A percentile compares a stretch with the other conserved stretches of the same genome.
Conservation (phyloP, 805 yeast species). For the Tetrapisispora arboricola region DNA sequence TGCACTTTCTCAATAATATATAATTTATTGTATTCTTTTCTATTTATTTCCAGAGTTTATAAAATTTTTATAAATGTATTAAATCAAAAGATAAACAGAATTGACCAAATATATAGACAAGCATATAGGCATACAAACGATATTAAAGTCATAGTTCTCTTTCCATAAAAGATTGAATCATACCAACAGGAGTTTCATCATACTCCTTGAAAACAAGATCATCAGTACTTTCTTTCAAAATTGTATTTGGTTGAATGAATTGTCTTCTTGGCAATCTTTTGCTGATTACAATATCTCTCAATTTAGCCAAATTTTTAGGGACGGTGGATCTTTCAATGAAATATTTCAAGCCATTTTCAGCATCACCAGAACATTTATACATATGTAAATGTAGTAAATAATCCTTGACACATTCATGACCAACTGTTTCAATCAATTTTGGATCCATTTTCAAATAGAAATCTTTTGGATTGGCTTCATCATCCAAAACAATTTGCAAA, state of each 20-base stretch:
- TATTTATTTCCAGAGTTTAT: no score
- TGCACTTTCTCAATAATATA: no score
- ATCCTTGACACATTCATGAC: slow-evolving; percentile 63
- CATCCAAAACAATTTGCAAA: slow-evolving; percentile 40
- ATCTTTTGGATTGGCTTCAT: slow-evolving; percentile 39
- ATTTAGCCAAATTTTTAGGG: slow-evolving; percentile 49
- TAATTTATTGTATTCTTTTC: no score
- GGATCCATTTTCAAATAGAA: slow-evolving; percentile 50
- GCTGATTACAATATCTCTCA: slow-evolving; percentile 55
- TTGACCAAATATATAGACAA: no score
- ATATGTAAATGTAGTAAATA: slow-evolving; percentile 65
- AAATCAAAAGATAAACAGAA: no score
- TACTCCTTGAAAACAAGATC: slow-evolving; percentile 50
- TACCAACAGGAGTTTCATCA: slow-evolving; percentile 59
- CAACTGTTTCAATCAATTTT: slow-evolving; percentile 53
- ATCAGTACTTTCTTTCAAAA: slow-evolving; percentile 14
- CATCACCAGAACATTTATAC: slow-evolving; percentile 71
- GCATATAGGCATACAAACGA: neutral
- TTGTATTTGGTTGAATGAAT: slow-evolving; percentile 73
- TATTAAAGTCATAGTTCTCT: no score
- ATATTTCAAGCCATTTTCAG: slow-evolving; percentile 49
- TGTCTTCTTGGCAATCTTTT: slow-evolving; percentile 80
- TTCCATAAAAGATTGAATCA: slow-evolving; percentile 69
- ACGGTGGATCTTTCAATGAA: slow-evolving; percentile 63
- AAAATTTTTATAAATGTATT: no score